Base-by-base conservation (phyloP, 371 early-diverging fungal genomes). In the Mucor indicus region DNA sequence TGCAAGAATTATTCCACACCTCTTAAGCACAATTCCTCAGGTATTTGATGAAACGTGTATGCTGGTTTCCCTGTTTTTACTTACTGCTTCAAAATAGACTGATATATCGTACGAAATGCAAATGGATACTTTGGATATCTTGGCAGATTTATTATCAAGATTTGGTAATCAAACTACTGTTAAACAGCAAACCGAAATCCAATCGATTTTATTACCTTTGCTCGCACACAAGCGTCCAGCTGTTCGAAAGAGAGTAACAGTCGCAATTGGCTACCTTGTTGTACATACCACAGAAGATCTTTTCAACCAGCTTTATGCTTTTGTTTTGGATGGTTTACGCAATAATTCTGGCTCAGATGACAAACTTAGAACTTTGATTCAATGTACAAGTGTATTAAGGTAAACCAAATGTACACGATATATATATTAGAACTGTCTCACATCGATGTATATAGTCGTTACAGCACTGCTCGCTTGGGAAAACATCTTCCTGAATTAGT, bases 111-210 rank as follows among this genome's bases (percentile, higher is more conserved):
- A 86, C 42, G 87, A 89, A 48, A 83, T 85, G 49, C 85, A 87
- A 58, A 77, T 91, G 68, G 95, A 95, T 59, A 72, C 86, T 2
- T 67, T 95, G 47, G 93, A 93, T 57, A 81, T 91, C 33, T 70
- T 96, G n/a, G 72, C 86, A 9, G 95, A 95, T 39, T 64, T 94
- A 2, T 67, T 94, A 16, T 55, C 74, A 50, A 80, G 89, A 25
- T 92, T 90, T 55, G 93, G 93, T n/a, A 53, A 64, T 27, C 69
- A 77, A 38, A 47, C 83, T 1, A 58, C 79, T 3, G 54, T 74
- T 8, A 73, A 75, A 19, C 60, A 71, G 9, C 85, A 85, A 42
- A 66, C 68, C 13, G 59, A 73, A 21, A 84, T 88, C 20, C 87
- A 87, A 56, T 60, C 67, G 23, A 68, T 81, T 6, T 64, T 95